These are phyloP conservation scores for Penicillium sp. DNA, from an alignment of 2,329 filamentous ascomycete species.

Conservation along the genomic window DNA sequence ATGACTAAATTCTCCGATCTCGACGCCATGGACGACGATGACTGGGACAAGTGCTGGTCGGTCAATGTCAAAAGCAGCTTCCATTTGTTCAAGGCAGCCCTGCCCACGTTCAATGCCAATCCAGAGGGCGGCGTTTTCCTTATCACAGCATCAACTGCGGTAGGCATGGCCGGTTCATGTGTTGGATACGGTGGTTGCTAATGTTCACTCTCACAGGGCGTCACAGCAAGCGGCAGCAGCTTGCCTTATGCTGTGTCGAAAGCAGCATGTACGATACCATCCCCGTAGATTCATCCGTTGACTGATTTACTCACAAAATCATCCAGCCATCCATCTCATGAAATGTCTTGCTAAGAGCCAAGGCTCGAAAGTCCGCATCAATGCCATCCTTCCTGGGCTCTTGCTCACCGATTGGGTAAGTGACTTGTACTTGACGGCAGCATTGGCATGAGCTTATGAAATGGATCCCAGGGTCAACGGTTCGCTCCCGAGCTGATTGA, in stretches of 20 bases:
- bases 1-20: constrained; percentile 57
- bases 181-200: neutral
- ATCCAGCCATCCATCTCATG: constrained; percentile 58
- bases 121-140: constrained; percentile 61
- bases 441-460: constrained; percentile 3
- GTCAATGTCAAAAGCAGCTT: constrained; percentile 59
- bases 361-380: constrained; percentile 60
- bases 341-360: constrained; percentile 61
- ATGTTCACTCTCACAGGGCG: constrained; percentile 36
- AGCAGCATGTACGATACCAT: constrained; percentile 55
- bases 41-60: constrained; percentile 64
- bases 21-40: constrained; percentile 55
- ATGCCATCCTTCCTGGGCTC: constrained; percentile 62
- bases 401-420: constrained; percentile 65
- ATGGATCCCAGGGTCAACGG: constrained; percentile 49
- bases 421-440: neutral
- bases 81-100: constrained; percentile 54
- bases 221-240: constrained; percentile 52
- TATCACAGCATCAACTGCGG: constrained; percentile 61
- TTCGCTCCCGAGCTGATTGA: constrained; percentile 59
- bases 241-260: constrained; percentile 76
- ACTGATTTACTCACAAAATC: constrained; percentile 1
- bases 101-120: constrained; percentile 58
- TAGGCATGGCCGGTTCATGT: constrained; percentile 31
- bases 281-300: neutral